Conservation (phyloP, 495 filamentous ascomycete species). For the Physcia stellaris region DNA sequence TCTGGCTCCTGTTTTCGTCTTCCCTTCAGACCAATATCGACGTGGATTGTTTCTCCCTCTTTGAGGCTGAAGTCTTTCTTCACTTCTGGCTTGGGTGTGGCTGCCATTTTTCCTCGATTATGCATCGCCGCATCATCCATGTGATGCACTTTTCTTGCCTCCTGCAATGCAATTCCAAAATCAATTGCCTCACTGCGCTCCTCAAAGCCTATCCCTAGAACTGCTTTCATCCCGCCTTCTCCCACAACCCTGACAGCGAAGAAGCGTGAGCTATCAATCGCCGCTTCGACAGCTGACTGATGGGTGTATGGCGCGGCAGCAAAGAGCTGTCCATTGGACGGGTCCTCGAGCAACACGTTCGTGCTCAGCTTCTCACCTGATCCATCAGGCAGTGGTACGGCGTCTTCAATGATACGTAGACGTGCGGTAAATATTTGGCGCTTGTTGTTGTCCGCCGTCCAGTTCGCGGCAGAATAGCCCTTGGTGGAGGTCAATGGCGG, state of each 20-base stretch:
- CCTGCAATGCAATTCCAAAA: constrained; percentile 66
- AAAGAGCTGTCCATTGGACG: constrained; percentile 54
- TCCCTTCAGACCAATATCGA: constrained; percentile 44
- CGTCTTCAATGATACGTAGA: constrained; percentile 64
- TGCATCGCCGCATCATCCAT: constrained; percentile 17
- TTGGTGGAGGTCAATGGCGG: constrained; percentile 55
- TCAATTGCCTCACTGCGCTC: constrained; percentile 73
- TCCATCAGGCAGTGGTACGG: constrained; percentile 28
- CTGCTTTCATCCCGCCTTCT: constrained; percentile 52
- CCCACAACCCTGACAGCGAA: constrained; percentile 68
- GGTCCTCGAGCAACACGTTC: constrained; percentile 64
- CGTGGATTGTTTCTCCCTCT: constrained; percentile 72
- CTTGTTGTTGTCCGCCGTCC: constrained; percentile 55
- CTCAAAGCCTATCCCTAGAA: constrained; percentile 74
- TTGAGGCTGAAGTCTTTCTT: constrained; percentile 68
- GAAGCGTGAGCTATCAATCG: constrained; percentile 61
- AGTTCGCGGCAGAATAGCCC: constrained; percentile 59
- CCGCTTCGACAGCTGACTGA: constrained; percentile 48
- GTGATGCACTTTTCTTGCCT: constrained; percentile 46
- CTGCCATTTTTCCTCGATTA: constrained; percentile 13
- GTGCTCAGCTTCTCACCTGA: constrained; percentile 42
- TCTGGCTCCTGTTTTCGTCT: constrained; percentile 9
- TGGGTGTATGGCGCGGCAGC: constrained; percentile 62
- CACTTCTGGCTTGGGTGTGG: constrained; percentile 23
- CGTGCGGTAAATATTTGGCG: constrained; percentile 72